A percentile compares a stretch with the other conserved stretches of the same genome.
These are phyloP conservation scores for Euryodendron excelsum DNA, from an alignment of 148 eudicot species.

Conservation along the genomic window DNA sequence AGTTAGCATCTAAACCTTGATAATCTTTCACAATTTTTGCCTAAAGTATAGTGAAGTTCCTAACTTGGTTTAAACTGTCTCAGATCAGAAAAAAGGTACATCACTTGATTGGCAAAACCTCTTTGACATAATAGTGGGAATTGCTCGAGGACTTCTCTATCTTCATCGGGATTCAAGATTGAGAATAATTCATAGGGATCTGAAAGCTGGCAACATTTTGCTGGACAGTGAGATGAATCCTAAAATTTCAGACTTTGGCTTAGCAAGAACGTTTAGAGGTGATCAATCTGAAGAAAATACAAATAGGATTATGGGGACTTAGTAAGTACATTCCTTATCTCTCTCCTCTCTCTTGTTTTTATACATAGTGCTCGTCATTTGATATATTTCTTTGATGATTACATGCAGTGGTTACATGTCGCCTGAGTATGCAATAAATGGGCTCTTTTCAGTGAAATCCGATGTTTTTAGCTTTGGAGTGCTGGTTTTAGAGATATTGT, in stretches of 20 bases:
- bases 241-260: slow-evolving; percentile 28
- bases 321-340: slow-evolving; percentile 7
- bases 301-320: slow-evolving; percentile 22
- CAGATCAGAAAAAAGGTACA: slow-evolving; percentile 13
- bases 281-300: slow-evolving; percentile 21
- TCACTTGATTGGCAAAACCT: slow-evolving; percentile 20
- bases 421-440: slow-evolving; percentile 19
- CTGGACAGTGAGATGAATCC: slow-evolving; percentile 24
- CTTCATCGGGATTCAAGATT: slow-evolving; percentile 28
- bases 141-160: slow-evolving; percentile 27
- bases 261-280: slow-evolving; percentile 21
- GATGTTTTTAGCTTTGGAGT: slow-evolving; percentile 23
- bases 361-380: not conserved
- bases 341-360: not conserved
- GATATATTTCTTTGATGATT: not conserved
- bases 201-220: slow-evolving; percentile 26
- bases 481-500: slow-evolving; percentile 11
- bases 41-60: not conserved
- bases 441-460: slow-evolving; percentile 18
- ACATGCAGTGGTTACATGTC: slow-evolving; percentile 24
- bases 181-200: slow-evolving; percentile 25
- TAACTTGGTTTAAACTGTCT: not conserved
- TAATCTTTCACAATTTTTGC: too few species aligned
- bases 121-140: slow-evolving; percentile 17
- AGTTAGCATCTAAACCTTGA: not conserved